phyloP scores from a whole-genome alignment of 805 yeast species.

The Monosporozyma aerobia region DNA sequence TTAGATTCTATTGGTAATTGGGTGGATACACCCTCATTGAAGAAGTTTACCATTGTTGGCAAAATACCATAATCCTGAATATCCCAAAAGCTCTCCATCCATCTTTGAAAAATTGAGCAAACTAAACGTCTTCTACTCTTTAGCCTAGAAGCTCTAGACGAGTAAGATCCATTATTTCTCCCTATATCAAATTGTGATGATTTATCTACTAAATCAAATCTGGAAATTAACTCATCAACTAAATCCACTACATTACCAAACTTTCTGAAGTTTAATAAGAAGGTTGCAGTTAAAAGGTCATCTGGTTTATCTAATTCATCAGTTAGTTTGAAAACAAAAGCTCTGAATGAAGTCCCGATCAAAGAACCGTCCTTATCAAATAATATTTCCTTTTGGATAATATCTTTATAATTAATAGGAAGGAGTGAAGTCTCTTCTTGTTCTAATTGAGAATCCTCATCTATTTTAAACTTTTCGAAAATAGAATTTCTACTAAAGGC shows the following conservation, averaged over 20 bases:
- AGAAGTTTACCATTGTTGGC: conserved; percentile 65
- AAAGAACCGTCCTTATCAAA: conserved; percentile 37
- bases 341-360: conserved; percentile 64
- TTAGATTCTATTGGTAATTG: conserved; percentile 58
- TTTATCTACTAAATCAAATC: conserved; percentile 48
- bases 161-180: conserved; percentile 31
- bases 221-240: conserved; percentile 53
- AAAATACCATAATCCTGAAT: conserved; percentile 53
- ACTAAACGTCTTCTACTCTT: conserved; percentile 59
- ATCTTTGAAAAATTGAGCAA: conserved; percentile 59
- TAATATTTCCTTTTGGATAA: conserved; percentile 34
- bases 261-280: conserved; percentile 66
- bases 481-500: conserved; percentile 32
- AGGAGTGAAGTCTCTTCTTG: conserved; percentile 7
- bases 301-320: conserved; percentile 57
- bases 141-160: conserved; percentile 37
- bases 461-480: conserved; percentile 29
- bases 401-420: conserved; percentile 16
- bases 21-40: conserved; percentile 63
- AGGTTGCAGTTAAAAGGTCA: conserved; percentile 60
- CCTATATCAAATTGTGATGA: conserved; percentile 26
- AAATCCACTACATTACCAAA: conserved; percentile 61
- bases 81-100: conserved; percentile 92
- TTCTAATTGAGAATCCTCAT: conserved; percentile 11
- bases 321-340: conserved; percentile 55